Evolutionary conservation across 2,329 filamentous ascomycete species (phyloP).

Genomic region (Malbranchea zuffiana): DNA sequence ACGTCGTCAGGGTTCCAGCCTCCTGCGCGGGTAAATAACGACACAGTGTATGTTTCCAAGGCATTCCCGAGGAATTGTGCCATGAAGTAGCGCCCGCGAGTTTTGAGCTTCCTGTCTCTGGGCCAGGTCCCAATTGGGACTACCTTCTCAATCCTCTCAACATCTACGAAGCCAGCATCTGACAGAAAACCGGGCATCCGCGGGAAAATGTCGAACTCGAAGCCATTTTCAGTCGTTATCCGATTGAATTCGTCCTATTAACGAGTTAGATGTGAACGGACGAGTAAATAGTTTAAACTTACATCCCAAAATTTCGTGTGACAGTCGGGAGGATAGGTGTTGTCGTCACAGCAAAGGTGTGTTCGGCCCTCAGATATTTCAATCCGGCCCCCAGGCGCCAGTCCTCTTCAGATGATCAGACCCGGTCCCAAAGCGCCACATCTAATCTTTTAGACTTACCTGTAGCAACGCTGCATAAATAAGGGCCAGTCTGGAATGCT

Average conservation of each 20-base stretch:
- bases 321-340: conserved; percentile 10
- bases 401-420: conserved; percentile 19
- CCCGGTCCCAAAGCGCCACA: not conserved
- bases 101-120: conserved; percentile 14
- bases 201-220: conserved; percentile 14
- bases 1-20: conserved; percentile 19
- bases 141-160: conserved; percentile 11
- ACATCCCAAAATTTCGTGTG: conserved; percentile 12
- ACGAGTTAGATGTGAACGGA: not conserved
- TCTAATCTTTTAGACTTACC: conserved; percentile 27
- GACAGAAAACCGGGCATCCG: conserved; percentile 5
- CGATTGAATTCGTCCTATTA: conserved; percentile 11
- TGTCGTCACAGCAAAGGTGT: conserved; percentile 14
- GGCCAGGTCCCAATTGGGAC: conserved; percentile 16
- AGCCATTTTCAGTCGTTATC: conserved; percentile 5
- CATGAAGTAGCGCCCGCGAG: conserved; percentile 18
- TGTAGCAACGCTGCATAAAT: conserved; percentile 40
- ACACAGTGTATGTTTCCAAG: conserved; percentile 21
- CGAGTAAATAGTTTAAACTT: not conserved
- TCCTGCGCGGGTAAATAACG: conserved; percentile 21
- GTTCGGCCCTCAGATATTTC: conserved; percentile 20
- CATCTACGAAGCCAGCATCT: conserved; percentile 11
- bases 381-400: conserved; percentile 18
- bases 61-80: conserved; percentile 19
- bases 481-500: conserved; percentile 45